These are phyloP conservation scores for Aspergillus persii DNA, from an alignment of 2,329 filamentous ascomycete species.

Conservation along the genomic window DNA sequence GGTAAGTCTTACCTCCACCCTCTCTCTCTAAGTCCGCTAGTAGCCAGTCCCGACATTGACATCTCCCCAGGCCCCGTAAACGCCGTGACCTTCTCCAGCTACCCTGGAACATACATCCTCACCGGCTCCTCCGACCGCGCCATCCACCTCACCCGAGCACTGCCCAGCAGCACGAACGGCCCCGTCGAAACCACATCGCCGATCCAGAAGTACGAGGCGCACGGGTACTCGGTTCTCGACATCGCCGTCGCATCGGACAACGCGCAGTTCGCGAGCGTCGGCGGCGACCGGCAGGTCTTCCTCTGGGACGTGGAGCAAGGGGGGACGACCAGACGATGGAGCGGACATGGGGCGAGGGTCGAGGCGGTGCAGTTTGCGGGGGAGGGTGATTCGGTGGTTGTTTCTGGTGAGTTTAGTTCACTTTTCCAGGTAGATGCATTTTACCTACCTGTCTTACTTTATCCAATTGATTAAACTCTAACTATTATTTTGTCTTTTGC, in stretches of 20 bases:
- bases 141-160: slow-evolving; percentile 77
- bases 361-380: slow-evolving; percentile 80
- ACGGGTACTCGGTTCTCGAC: slow-evolving; percentile 89
- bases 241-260: slow-evolving; percentile 73
- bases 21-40: background rate
- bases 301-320: slow-evolving; percentile 90
- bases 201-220: slow-evolving; percentile 84
- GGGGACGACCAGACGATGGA: slow-evolving; percentile 71
- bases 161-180: slow-evolving; percentile 41
- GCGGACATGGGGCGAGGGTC: slow-evolving; percentile 68
- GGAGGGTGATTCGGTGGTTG: slow-evolving; percentile 68
- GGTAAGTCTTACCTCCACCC: slow-evolving; percentile 24
- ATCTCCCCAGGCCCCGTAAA: slow-evolving; percentile 62
- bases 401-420: slow-evolving; percentile 49
- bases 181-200: slow-evolving; percentile 48
- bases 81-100: slow-evolving; percentile 69
- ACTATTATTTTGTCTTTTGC: background rate
- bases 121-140: slow-evolving; percentile 82
- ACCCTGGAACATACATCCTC: slow-evolving; percentile 73
- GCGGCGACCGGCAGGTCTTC: slow-evolving; percentile 87
- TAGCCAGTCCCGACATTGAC: background rate
- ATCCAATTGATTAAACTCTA: background rate
- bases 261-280: slow-evolving; percentile 77
- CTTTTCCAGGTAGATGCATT: too few species aligned
- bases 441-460: too few species aligned